Evolutionary conservation across 306 rosid genomes (phyloP), one percentile per base, ranked within the genome.

Genomic region (Cucumis melo): DNA sequence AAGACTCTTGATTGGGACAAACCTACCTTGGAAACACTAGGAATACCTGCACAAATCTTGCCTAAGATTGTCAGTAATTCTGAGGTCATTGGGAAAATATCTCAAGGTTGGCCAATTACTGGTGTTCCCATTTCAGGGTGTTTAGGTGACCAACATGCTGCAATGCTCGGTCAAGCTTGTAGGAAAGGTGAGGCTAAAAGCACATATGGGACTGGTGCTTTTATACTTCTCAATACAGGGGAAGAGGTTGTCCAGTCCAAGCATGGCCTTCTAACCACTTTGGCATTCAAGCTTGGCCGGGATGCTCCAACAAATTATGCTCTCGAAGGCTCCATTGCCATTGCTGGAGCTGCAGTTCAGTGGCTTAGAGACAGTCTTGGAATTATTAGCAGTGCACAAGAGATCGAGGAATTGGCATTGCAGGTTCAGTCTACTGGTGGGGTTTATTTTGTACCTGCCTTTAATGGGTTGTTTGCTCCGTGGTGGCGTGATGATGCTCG

Each of bases 401-500:
- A 91, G 38, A 80, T 90, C 10, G 99, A 94, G 86, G 80, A 54
- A 6, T 80, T 92, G 78, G 97, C 99, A 38, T 84, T 72, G 4
- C 48, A 73, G 80, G 97, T 90, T 79, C 91, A 84, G 2, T 78
- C 91, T 66, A 87, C 83, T 0, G 93, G 95, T 29, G 98, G 95
- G 39, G 85, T 94, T 79, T 94, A 94, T 71, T 91, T 94, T 64
- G 98, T 94, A 56, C 97, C 98, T 19, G 97, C 97, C 71, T 94
- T 94, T 41, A 94, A 83, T 81, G 99, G 97, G 41, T 76, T 94
- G 77, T 94, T 86, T 83, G 97, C 99, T 51, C 98, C 99, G 1
- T 92, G 93, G 95, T 94, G 98, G 98, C 89, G 96, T 3, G 98
- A 94, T 17, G 98, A 94, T 82, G 98, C 96, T 85, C 95, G 98